These are phyloP conservation scores for Kockovaella imperatae DNA, from an alignment of 768 basidiomycete species.

Conservation along the genomic window DNA sequence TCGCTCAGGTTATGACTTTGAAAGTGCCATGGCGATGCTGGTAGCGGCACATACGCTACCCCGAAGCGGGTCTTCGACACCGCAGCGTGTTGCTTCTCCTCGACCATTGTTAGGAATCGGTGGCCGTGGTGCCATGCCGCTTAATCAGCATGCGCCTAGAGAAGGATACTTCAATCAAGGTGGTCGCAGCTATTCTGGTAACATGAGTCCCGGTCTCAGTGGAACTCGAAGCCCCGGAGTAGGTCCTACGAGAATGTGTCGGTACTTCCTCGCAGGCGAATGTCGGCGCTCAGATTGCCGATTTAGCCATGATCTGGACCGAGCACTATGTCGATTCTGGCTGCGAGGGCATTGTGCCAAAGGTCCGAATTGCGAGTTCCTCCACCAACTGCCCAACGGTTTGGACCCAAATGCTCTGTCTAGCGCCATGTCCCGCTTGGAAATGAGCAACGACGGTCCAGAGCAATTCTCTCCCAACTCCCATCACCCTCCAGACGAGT, in stretches of 20 bases:
- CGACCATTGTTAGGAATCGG: conserved; percentile 34
- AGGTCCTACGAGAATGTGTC: conserved; percentile 61
- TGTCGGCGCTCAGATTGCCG: conserved; percentile 93
- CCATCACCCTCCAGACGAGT: conserved; percentile 35
- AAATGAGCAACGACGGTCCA: conserved; percentile 37
- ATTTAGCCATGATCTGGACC: conserved; percentile 93
- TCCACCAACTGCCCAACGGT: conserved; percentile 82
- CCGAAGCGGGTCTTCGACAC: conserved; percentile 49
- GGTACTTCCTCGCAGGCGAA: conserved; percentile 94
- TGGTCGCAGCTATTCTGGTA: conserved; percentile 29
- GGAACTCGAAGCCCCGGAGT: conserved; percentile 35
- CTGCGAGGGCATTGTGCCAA: conserved; percentile 94
- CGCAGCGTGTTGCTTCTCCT: conserved; percentile 33
- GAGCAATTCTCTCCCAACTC: conserved; percentile 22
- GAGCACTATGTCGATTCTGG: conserved; percentile 95
- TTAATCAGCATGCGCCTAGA: conserved; percentile 31
- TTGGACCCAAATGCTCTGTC: conserved; percentile 53
- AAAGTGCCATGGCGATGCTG: conserved; percentile 88
- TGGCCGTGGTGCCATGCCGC: conserved; percentile 22
- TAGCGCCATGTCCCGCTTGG: conserved; percentile 40
- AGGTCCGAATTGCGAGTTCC: conserved; percentile 90
- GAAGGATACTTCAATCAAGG: conserved; percentile 40
- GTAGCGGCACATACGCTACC: conserved; percentile 54
- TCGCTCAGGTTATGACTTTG: conserved; percentile 86
- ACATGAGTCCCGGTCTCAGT: conserved; percentile 34